phyloP scores from a whole-genome alignment of 2,329 filamentous ascomycete genomes.

The Paecilomyces niveus region DNA sequence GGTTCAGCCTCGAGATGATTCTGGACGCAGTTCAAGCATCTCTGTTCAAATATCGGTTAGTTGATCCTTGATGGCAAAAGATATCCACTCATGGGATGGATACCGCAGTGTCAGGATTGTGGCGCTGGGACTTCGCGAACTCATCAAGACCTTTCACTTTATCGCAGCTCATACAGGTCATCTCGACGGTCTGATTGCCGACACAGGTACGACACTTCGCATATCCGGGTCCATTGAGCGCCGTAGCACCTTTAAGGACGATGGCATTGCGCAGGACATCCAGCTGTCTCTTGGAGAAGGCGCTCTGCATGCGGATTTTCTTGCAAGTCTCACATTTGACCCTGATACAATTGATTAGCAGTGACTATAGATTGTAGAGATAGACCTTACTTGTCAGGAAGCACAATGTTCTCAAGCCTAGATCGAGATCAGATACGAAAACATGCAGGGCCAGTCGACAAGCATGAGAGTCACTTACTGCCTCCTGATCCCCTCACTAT shows the following conservation, averaged over 20 bases:
- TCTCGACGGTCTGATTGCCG: slow-evolving; percentile 36
- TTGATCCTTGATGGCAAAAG: background rate
- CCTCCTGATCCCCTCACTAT: slow-evolving; percentile 15
- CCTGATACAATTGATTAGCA: slow-evolving; percentile 19
- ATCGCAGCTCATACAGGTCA: slow-evolving; percentile 43
- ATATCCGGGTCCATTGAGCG: slow-evolving; percentile 11
- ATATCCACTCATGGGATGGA: slow-evolving; percentile 11
- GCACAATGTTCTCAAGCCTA: slow-evolving; percentile 18
- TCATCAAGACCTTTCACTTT: slow-evolving; percentile 39
- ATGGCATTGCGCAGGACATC: slow-evolving; percentile 23
- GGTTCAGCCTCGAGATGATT: slow-evolving; percentile 24
- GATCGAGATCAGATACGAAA: background rate
- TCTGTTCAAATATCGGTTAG: slow-evolving; percentile 20
- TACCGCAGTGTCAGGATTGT: slow-evolving; percentile 40
- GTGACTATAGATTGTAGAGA: background rate
- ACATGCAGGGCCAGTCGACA: background rate
- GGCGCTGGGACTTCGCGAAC: slow-evolving; percentile 45
- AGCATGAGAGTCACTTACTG: slow-evolving; percentile 10
- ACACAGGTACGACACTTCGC: slow-evolving; percentile 41
- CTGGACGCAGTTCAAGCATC: slow-evolving; percentile 35
- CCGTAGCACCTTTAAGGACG: slow-evolving; percentile 7
- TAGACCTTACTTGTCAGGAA: slow-evolving; percentile 26
- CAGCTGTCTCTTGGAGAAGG: slow-evolving; percentile 44
- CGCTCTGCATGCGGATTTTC: slow-evolving; percentile 27
- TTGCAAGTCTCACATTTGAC: slow-evolving; percentile 43